phyloP scores from a whole-genome alignment of 371 early-diverging fungal species.

The Mortierella sp. region DNA sequence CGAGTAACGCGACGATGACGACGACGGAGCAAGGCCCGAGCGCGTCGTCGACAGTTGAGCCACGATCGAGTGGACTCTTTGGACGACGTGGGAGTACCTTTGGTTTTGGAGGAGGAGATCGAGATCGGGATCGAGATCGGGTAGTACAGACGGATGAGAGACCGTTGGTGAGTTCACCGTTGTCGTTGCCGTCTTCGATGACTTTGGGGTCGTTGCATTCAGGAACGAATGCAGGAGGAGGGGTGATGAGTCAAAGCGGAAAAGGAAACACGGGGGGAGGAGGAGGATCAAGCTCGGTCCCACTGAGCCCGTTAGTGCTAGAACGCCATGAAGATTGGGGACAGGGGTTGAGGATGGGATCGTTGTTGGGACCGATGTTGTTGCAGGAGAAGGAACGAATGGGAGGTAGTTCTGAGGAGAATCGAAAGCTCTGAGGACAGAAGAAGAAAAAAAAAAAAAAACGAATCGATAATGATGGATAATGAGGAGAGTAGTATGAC shows the following conservation, averaged over 20 bases:
- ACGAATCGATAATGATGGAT: not conserved
- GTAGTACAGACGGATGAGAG: not conserved
- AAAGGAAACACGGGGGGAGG: not conserved
- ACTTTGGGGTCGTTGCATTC: too few relatives aligned
- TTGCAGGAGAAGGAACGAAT: not conserved
- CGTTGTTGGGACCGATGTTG: constrained; percentile 37
- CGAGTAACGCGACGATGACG: not conserved
- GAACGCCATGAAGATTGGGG: constrained; percentile 47
- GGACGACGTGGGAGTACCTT: constrained; percentile 34
- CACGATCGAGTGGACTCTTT: not conserved
- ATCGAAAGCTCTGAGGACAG: not conserved
- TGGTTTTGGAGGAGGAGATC: constrained; percentile 14
- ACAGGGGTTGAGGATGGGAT: constrained; percentile 38
- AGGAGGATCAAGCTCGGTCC: not conserved
- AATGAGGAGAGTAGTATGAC: too few relatives aligned
- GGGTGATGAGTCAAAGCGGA: not conserved
- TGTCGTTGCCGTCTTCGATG: constrained; percentile 13
- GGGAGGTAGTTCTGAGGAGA: not conserved
- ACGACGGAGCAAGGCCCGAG: constrained; percentile 1
- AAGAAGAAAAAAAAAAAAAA: not conserved
- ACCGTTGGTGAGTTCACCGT: constrained; percentile 21
- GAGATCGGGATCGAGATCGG: not conserved
- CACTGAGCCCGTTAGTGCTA: constrained; percentile 28
- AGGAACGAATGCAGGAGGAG: not conserved
- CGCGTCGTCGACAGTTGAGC: not conserved